phyloP scores from a whole-genome alignment of 2,329 filamentous ascomycete species.

The Corinectria fuckeliana region DNA sequence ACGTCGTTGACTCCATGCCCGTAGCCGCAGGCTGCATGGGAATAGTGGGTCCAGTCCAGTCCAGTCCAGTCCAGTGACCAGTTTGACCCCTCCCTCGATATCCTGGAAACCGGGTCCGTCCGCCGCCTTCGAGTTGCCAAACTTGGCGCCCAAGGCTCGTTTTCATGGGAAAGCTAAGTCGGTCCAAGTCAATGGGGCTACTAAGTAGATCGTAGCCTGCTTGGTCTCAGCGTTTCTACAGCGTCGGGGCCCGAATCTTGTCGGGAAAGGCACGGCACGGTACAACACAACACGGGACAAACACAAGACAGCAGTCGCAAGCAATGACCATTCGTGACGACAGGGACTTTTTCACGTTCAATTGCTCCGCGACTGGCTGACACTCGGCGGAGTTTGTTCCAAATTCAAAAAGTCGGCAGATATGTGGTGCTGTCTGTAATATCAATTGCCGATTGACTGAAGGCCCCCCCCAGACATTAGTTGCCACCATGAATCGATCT shows the following conservation, averaged over 20 bases:
- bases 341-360: background rate
- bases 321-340: background rate
- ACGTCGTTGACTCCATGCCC: constrained; percentile 30
- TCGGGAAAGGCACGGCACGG: too few relatives aligned
- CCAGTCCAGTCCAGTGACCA: too few relatives aligned
- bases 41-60: too few relatives aligned
- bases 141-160: background rate
- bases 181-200: too few relatives aligned
- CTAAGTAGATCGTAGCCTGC: too few relatives aligned
- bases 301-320: background rate
- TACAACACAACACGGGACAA: too few relatives aligned
- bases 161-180: too few relatives aligned
- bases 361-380: background rate
- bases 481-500: background rate
- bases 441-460: background rate
- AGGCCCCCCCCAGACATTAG: background rate
- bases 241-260: constrained; percentile 5
- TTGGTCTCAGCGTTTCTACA: constrained; percentile 2
- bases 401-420: background rate
- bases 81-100: too few relatives aligned
- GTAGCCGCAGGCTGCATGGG: constrained; percentile 10
- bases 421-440: background rate
- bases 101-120: constrained; percentile 9
- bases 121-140: background rate
- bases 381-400: background rate